Evolutionary conservation across 495 filamentous ascomycete species (phyloP), one percentile per base, ranked within the genome.

Genomic region (Cercophora sp.): DNA sequence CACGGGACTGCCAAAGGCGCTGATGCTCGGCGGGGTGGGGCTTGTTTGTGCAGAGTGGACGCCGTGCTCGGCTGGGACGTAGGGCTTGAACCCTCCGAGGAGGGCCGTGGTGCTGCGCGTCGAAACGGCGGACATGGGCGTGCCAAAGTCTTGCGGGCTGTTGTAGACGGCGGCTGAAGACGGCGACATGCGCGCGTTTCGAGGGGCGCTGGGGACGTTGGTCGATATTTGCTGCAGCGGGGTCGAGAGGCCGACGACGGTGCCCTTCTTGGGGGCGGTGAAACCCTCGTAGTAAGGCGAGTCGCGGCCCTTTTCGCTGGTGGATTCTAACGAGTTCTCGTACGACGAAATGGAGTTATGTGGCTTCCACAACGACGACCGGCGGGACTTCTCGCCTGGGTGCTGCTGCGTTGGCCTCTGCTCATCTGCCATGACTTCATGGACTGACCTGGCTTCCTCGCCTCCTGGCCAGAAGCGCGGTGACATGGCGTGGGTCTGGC

Each of bases 401-500:
- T 46, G 23, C 24, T 52, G 53, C n/a, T 27, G 27, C 19, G n/a
- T 15, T 36, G 24, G 46, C 9, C 15, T 35, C 4, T 39, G 8
- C 8, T 13, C 35, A 15, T 41, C 40, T 0, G 11, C 22, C 44
- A 24, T 24, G 19, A 43, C 40, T 1, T 24, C 40, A 20, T 37
- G 6, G 0, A 48, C 46, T 1, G 58, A 34, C 5, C 52, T 31
- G 10, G 40, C 15, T 11, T 61, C 55, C 4, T 45, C 50, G 9
- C 37, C 53, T 1, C 56, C 61, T 11, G 71, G 67, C 48, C 67
- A 66, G 57, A 73, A 70, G 8, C 62, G 55, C 0, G 74, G 63
- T 2, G 74, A 73, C 18, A 63, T 61, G 42, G 74, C 55, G 54
- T 72, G 69, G 1, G 75, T 71, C 51, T 74, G 72, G 62, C 75